Base-by-base conservation (phyloP, 1,284 basidiomycete genomes). In the Hymenochaete sp. region DNA sequence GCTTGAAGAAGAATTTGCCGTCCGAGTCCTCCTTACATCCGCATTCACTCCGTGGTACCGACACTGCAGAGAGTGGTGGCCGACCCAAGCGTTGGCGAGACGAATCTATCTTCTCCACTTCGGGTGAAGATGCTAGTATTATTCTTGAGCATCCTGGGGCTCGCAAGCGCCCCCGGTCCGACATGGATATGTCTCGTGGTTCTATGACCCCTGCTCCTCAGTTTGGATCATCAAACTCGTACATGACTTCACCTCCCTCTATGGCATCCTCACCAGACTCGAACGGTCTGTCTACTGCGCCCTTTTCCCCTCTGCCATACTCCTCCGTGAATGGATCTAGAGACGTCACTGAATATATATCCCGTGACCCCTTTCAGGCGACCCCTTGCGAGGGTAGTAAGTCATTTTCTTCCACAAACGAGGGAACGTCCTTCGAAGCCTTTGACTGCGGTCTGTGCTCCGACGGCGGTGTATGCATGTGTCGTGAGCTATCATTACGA, bases 401-500 rank as follows among this genome's bases (percentile, higher is more conserved):
- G 14, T n/a, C 38, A 6, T 51, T 46, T 36, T 44, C 45, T 29
- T 13, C 40, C 59, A n/a, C 42, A 14, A 39, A 14, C 5, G 16
- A 14, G 16, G 38, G 38, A 32, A 36, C 53, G 11, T 42, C 49
- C 8, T 66, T 65, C 50, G 67, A 64, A 11, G 48, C 53, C n/a
- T 64, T 68, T 38, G 63, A 68, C 42, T 90, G 86, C 57, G 81
- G 85, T 5, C 75, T 87, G 60, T 90, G 85, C 59, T 76, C 61
- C 51, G 77, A 78, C 29, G 72, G 72, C 48, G 73, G 72, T n/a
- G 71, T 77, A 29, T 90, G 86, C 55, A 72, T 88, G 28, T 89
- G 85, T 59, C 72, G 76, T 44, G 82, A 82, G 55, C 64, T 83
- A 44, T 68, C 71, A 19, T 56, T 73, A 38, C 71, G 75, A 44